A percentile compares a stretch with the other conserved stretches of the same genome.
Conservation (phyloP, 176 grass and related monocot genomes). For the Triticum urartu region DNA sequence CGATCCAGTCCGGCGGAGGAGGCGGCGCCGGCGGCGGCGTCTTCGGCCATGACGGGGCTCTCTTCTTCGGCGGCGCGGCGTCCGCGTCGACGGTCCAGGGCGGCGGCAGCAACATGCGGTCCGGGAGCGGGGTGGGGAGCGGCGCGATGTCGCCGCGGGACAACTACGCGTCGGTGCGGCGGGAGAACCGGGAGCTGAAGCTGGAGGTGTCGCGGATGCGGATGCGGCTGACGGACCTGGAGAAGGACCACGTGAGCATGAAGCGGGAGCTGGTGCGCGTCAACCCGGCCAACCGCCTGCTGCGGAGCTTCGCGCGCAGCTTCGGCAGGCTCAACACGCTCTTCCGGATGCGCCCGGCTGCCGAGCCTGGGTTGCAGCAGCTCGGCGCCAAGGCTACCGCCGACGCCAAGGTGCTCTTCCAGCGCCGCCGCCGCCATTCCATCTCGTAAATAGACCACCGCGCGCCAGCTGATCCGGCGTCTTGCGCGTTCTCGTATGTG, state of each 20-base stretch:
- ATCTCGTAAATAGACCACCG: slow-evolving; percentile 27
- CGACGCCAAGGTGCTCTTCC: slow-evolving; percentile 65
- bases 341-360: slow-evolving; percentile 49
- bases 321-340: slow-evolving; percentile 44
- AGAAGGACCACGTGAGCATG: slow-evolving; percentile 98
- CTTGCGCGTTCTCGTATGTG: slow-evolving; percentile 23
- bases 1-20: slow-evolving; percentile 40
- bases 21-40: background rate
- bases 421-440: slow-evolving; percentile 58
- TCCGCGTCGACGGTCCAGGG: background rate
- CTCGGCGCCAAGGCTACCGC: slow-evolving; percentile 64
- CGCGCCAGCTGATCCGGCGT: background rate
- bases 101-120: slow-evolving; percentile 44
- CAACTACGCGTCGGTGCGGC: slow-evolving; percentile 91
- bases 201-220: slow-evolving; percentile 94
- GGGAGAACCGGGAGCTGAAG: slow-evolving; percentile 92
- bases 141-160: slow-evolving; percentile 88
- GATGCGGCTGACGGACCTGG: slow-evolving; percentile 87
- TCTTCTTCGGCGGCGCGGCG: slow-evolving; percentile 63
- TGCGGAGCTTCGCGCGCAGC: slow-evolving; percentile 72
- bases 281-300: slow-evolving; percentile 71
- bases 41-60: slow-evolving; percentile 47
- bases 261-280: slow-evolving; percentile 78
- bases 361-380: slow-evolving; percentile 31
- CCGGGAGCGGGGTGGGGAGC: slow-evolving; percentile 81